phyloP scores from a whole-genome alignment of 1,284 basidiomycete species.

The Ustilago bromivora region DNA sequence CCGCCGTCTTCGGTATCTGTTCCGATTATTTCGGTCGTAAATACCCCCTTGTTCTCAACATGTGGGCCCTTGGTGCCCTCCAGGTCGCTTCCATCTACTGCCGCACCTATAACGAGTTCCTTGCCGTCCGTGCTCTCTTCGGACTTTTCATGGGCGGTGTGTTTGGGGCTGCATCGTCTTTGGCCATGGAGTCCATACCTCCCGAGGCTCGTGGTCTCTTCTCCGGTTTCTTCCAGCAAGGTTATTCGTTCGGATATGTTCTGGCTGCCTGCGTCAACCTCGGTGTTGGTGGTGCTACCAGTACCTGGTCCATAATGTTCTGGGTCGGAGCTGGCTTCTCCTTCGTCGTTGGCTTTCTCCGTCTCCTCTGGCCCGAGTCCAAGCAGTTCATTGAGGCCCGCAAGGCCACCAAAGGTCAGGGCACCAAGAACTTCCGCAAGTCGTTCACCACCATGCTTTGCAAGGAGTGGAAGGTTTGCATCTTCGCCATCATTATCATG shows the following conservation, averaged over 20 bases:
- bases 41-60: conserved; percentile 56
- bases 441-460: conserved; percentile 29
- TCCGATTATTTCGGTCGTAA: conserved; percentile 72
- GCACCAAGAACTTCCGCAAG: conserved; percentile 45
- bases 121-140: conserved; percentile 57
- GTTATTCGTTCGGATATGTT: conserved; percentile 56
- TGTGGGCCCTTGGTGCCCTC: conserved; percentile 49
- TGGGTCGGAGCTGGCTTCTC: conserved; percentile 57
- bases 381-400: conserved; percentile 55
- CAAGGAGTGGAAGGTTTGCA: conserved; percentile 39
- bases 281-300: conserved; percentile 42
- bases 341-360: conserved; percentile 43
- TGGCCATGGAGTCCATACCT: conserved; percentile 53
- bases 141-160: conserved; percentile 57
- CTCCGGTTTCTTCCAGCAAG: conserved; percentile 57
- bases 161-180: conserved; percentile 36
- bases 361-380: conserved; percentile 56
- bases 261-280: conserved; percentile 56
- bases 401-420: conserved; percentile 33
- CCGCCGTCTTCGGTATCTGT: conserved; percentile 52
- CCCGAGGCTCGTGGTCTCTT: conserved; percentile 54
- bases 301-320: conserved; percentile 53
- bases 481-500: conserved; percentile 44
- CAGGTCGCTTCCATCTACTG: conserved; percentile 53
- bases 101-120: conserved; percentile 43